These are phyloP conservation scores for Circinella umbellata DNA, from an alignment of 371 early-diverging fungal species.

Conservation along the genomic window DNA sequence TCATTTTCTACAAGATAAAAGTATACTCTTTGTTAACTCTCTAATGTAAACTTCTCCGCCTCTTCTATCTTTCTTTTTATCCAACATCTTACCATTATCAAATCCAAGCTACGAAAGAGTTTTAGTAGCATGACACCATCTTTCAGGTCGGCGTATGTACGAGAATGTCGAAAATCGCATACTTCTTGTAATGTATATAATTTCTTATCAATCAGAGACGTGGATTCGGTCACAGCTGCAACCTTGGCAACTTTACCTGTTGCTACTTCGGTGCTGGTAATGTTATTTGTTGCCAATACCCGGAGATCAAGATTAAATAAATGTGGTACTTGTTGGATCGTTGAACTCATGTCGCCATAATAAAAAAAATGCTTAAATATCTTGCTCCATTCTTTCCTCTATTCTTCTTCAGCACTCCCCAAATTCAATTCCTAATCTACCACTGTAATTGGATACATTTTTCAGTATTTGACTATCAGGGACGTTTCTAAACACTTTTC, in stretches of 20 bases:
- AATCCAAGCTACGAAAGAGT: background rate
- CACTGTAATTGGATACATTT: background rate
- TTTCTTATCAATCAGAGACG: background rate
- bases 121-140: background rate
- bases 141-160: slow-evolving; percentile 2
- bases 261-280: background rate
- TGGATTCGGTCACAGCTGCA: no score
- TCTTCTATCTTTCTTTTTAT: slow-evolving; percentile 4
- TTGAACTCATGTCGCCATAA: no score
- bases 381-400: background rate
- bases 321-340: no score
- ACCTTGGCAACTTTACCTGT: background rate
- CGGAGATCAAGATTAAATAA: no score
- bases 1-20: slow-evolving; percentile 2
- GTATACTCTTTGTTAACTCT: background rate
- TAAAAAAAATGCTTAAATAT: background rate
- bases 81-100: background rate
- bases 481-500: background rate
- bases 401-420: background rate
- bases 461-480: background rate
- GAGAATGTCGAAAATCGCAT: slow-evolving; percentile 1
- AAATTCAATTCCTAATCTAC: slow-evolving; percentile 1
- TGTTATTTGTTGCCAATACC: no score
- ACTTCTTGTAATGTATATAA: slow-evolving; percentile 1
- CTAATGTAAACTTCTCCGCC: background rate